Percentiles rank a stretch among this genome's conserved stretches.
phyloP scores from a whole-genome alignment of 768 basidiomycete genomes.

The Pholiota conissans region DNA sequence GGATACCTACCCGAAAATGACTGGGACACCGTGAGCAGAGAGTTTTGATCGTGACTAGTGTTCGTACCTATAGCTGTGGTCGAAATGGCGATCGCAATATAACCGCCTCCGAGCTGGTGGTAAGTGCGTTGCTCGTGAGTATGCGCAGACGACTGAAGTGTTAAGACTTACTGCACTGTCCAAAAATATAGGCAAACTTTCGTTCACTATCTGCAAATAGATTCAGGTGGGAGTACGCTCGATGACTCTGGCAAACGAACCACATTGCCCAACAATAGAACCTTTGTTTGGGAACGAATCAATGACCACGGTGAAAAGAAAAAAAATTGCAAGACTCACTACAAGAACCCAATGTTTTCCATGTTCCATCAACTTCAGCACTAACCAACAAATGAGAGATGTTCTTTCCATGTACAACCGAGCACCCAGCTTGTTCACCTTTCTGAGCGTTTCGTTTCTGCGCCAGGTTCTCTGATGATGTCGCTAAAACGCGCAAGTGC shows the following conservation, averaged over 20 bases:
- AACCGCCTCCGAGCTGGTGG: constrained; percentile 61
- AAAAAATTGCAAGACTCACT: constrained; percentile 38
- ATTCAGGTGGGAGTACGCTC: not conserved
- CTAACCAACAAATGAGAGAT: constrained; percentile 25
- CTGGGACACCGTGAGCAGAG: constrained; percentile 33
- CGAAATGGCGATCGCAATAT: constrained; percentile 73
- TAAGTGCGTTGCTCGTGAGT: not conserved
- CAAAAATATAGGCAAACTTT: constrained; percentile 80
- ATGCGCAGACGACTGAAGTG: not conserved
- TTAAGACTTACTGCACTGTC: constrained; percentile 62
- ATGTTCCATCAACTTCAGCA: constrained; percentile 54
- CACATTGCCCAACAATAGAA: constrained; percentile 86
- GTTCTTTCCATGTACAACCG: not conserved
- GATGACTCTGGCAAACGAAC: constrained; percentile 40
- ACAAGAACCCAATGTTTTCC: constrained; percentile 95
- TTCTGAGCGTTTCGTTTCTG: constrained; percentile 72
- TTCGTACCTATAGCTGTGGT: constrained; percentile 66
- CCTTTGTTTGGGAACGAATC: constrained; percentile 37
- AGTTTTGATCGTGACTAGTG: not conserved
- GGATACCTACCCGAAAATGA: constrained; percentile 75
- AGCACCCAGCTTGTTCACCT: constrained; percentile 38
- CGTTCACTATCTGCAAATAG: constrained; percentile 65
- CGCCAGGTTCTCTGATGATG: constrained; percentile 68
- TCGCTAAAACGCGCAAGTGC: constrained; percentile 81
- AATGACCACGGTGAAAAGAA: not conserved